Evolutionary conservation across 2,329 filamentous ascomycete genomes (phyloP).

Genomic region (Lachnellula subtilissima): DNA sequence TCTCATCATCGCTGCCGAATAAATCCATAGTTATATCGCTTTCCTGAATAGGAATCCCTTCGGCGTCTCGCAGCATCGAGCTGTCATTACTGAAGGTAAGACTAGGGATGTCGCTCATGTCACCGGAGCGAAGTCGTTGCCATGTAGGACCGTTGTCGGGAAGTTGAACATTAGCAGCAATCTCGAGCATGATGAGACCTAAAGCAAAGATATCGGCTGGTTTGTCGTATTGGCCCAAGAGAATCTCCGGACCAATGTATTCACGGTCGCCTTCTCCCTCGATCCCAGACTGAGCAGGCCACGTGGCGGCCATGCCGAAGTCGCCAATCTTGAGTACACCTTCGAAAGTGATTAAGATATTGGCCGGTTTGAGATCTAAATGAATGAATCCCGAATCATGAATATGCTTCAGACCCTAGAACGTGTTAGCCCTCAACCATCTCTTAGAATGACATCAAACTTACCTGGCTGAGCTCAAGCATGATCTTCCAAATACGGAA

Average conservation of each 20-base stretch:
- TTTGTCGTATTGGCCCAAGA: conserved; percentile 81
- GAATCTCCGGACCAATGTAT: conserved; percentile 91
- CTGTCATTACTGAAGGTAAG: conserved; percentile 76
- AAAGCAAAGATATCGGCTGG: conserved; percentile 91
- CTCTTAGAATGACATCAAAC: conserved; percentile 30
- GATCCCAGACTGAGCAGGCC: conserved; percentile 70
- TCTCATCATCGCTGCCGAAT: conserved; percentile 37
- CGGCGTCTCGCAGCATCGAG: conserved; percentile 67
- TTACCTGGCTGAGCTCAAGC: conserved; percentile 76
- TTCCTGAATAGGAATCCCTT: conserved; percentile 57
- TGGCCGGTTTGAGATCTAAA: conserved; percentile 79
- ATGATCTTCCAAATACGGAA: conserved; percentile 99
- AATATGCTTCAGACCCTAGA: conserved; percentile 79
- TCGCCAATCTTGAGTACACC: conserved; percentile 81
- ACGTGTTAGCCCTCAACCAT: conserved; percentile 20
- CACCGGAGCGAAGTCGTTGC: conserved; percentile 83
- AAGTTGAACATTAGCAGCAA: conserved; percentile 86
- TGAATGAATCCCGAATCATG: conserved; percentile 85
- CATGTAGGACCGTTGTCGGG: conserved; percentile 90
- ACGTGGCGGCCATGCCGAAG: conserved; percentile 75
- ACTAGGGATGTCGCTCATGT: conserved; percentile 82
- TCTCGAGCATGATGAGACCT: conserved; percentile 90
- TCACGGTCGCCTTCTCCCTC: conserved; percentile 93
- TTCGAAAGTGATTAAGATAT: conserved; percentile 76
- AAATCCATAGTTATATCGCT: conserved; percentile 29